These are phyloP conservation scores for Fraxinus velutina DNA, from an alignment of 305 asterid species.

Conservation along the genomic window DNA sequence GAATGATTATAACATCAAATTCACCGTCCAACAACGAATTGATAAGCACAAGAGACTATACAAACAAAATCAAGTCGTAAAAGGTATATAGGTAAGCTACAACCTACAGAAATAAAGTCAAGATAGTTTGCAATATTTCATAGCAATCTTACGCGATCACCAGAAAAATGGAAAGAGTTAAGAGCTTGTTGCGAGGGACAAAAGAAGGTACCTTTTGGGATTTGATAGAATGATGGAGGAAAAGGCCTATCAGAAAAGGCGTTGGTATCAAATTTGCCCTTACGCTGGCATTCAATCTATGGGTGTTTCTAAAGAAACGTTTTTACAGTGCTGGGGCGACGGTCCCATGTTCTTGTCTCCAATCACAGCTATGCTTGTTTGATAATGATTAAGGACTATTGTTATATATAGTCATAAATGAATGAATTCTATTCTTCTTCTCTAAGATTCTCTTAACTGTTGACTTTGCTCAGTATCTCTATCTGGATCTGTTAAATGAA, in stretches of 20 bases:
- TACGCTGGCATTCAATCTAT: not conserved
- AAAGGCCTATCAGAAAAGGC: slow-evolving; percentile 20
- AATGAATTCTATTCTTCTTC: not conserved
- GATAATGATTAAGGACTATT: not conserved
- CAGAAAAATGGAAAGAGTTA: not conserved
- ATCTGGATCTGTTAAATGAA: not conserved
- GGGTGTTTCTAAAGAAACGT: not conserved
- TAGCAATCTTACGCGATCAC: slow-evolving; percentile 3
- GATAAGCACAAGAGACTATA: slow-evolving; percentile 5
- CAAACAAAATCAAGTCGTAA: not conserved
- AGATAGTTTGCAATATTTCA: slow-evolving; percentile 4
- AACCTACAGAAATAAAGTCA: not conserved
- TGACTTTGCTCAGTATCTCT: not conserved
- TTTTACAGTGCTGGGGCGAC: not conserved
- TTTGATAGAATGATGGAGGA: slow-evolving; percentile 15
- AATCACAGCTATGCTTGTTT: not conserved
- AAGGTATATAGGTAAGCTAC: not conserved
- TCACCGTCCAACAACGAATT: slow-evolving; percentile 22
- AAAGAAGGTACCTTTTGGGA: not conserved
- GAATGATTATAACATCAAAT: slow-evolving; percentile 3
- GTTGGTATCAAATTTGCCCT: slow-evolving; percentile 4
- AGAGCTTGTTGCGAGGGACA: slow-evolving; percentile 2
- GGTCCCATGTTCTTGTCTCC: slow-evolving; percentile 13
- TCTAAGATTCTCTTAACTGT: not conserved
- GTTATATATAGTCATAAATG: not conserved